phyloP scores from a whole-genome alignment of 1,284 basidiomycete species.

The Xerocomus minutiporus region DNA sequence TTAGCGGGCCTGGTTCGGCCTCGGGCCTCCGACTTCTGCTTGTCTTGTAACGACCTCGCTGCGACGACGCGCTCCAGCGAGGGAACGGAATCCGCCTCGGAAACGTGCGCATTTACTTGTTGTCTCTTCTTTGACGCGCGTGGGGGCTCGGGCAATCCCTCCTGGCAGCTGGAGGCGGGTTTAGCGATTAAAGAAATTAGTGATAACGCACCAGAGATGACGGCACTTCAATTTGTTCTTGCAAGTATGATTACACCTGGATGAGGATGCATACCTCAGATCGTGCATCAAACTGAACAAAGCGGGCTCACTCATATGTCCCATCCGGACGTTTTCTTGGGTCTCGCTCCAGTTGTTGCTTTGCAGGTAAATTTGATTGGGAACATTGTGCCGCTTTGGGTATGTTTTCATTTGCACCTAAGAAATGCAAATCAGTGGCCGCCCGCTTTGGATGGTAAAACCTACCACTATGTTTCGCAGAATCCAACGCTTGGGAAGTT shows the following conservation, averaged over 20 bases:
- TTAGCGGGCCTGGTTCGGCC: conserved; percentile 16
- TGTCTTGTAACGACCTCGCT: neutral
- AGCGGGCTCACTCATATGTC: conserved; percentile 46
- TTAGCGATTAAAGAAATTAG: neutral
- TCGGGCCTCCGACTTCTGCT: conserved; percentile 2
- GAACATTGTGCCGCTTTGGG: neutral
- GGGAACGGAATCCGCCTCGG: conserved; percentile 12
- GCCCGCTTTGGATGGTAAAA: neutral
- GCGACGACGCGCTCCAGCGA: conserved; percentile 7
- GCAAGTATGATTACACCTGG: conserved; percentile 77
- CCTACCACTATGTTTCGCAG: conserved; percentile 8
- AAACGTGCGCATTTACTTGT: conserved; percentile 6
- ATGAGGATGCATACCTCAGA: neutral
- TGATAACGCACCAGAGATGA: conserved; percentile 55
- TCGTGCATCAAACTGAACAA: neutral
- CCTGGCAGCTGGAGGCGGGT: conserved; percentile 53
- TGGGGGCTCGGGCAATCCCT: conserved; percentile 57
- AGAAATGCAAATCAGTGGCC: neutral
- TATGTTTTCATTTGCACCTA: conserved; percentile 2
- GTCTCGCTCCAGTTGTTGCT: conserved; percentile 7
- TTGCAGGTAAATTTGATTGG: conserved; percentile 1
- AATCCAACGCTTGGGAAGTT: conserved; percentile 3
- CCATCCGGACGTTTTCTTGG: conserved; percentile 42
- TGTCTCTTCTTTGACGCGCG: conserved; percentile 38
- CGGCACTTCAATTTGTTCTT: conserved; percentile 70